Base-by-base conservation (phyloP, 1,284 basidiomycete species). In the Ustilago nuda region DNA sequence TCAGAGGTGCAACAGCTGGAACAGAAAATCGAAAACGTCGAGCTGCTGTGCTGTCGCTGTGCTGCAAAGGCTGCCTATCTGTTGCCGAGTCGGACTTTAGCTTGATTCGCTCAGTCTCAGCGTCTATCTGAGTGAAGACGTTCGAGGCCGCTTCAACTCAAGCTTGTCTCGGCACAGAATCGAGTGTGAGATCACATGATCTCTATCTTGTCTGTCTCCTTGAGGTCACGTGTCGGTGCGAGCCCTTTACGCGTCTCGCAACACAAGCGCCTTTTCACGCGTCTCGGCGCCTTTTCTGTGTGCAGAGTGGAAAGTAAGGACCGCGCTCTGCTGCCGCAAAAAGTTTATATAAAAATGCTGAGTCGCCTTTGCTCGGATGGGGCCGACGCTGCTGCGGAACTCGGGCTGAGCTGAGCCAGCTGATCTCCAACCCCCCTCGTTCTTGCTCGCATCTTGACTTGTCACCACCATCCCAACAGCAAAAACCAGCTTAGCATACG, bases 211-310 rank as follows among this genome's bases (percentile, higher is more conserved):
- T 50, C 0, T 50, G 30, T 5, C 23, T 4, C n/a, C 30, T 27
- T 27, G 23, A 32, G 45, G 41, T 51, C 58, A 60, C 51, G 58
- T 60, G 57, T 60, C 1, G 4, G 11, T 4, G n/a, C 17, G 33
- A 48, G 45, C 32, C 43, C 50, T 57, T 57, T 57, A 57, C 56
- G 56, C 56, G 56, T 57, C 55, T 33, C 39, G 55, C 12, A 41
- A 55, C 53, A 55, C 27, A 36, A 19, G 39, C 52, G 52, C 52
- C n/a, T 48, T 23, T 23, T 9, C n/a, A 5, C 27, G 53, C 17
- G 53, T 36, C 19, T 55, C 36, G 39, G 39, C 13, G 13, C 5
- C 23, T 30, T 27, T 51, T 27, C 5, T 9, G 13, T 13, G 19
- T 3, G 48, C 48, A 2, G 23, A 52, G 51, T 36, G 17, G 53